Evolutionary conservation across 441 rosid genomes (phyloP), one percentile per base, ranked within the genome.

Genomic region (Brassica balearica): DNA sequence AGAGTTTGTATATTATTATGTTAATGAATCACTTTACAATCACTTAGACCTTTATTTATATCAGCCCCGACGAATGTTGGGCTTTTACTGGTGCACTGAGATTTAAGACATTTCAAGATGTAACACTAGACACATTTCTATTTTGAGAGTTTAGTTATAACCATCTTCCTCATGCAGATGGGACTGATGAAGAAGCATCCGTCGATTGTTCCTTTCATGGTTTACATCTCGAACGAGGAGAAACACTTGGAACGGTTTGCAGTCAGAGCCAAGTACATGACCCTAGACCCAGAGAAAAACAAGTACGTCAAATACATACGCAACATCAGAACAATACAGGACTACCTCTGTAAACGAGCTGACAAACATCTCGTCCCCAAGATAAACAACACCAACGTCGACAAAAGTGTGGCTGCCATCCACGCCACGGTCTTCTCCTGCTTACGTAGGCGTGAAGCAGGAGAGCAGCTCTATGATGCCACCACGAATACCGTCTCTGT

Each of bases 161-260:
- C 38, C 38, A 2, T 34, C 38, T 34, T 34, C 41, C 41, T 34
- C 8, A 81, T 53, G 77, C 81, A 96, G 99, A 93, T 96, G 99
- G 98, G 99, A 68, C 92, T 96, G 72, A 96, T 93, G 97, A 96
- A 91, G 85, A 92, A 93, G 83, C 98, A 96, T 79, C 98, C 98
- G 72, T 96, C 99, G 38, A 89, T 96, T 55, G 82, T 93, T 80
- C 99, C 99, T 29, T 94, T 96, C 83, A 96, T 96, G 99, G 86
- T 96, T 76, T 88, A 96, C 85, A 96, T 96, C 6, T 68, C 97
- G 19, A 96, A 88, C 62, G 99, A 93, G 84, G 97, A 92, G 75
- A 93, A 96, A 81, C 98, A 96, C 84, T 81, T 96, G 86, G 98
- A 96, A 76, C 85, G 99, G 66, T 96, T 93, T 84, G 99, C 97